Percentiles rank a stretch among this genome's conserved stretches.
These are phyloP conservation scores for Hyaloscypha bicolor DNA, from an alignment of 495 filamentous ascomycete genomes.

Conservation along the genomic window DNA sequence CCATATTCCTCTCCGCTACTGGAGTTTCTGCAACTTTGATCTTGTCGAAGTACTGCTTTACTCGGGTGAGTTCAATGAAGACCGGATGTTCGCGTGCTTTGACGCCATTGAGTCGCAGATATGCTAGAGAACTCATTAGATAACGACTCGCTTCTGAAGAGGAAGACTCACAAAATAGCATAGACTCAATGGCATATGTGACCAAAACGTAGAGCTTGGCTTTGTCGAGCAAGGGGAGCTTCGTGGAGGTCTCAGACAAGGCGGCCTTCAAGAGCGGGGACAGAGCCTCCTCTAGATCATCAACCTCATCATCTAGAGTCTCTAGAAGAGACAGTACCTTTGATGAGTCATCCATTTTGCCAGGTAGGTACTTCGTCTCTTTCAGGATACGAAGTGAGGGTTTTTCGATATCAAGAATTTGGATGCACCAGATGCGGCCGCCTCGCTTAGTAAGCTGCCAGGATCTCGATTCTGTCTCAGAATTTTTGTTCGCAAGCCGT, in stretches of 20 bases:
- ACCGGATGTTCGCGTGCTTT: slow-evolving; percentile 83
- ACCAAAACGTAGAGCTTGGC: slow-evolving; percentile 85
- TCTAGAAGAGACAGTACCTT: slow-evolving; percentile 54
- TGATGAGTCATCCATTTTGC: slow-evolving; percentile 31
- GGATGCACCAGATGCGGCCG: slow-evolving; percentile 3
- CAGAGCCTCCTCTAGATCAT: slow-evolving; percentile 74
- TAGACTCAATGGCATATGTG: slow-evolving; percentile 88
- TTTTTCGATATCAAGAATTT: neutral
- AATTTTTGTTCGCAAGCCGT: slow-evolving; percentile 1
- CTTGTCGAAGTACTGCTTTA: slow-evolving; percentile 92
- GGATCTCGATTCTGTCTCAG: neutral
- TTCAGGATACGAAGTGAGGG: neutral
- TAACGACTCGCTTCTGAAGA: neutral
- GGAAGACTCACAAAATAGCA: slow-evolving; percentile 76
- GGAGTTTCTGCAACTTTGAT: slow-evolving; percentile 66
- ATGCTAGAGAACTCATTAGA: slow-evolving; percentile 56
- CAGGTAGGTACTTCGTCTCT: neutral
- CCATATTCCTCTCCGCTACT: slow-evolving; percentile 56
- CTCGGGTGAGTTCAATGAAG: slow-evolving; percentile 78
- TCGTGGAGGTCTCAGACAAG: slow-evolving; percentile 67
- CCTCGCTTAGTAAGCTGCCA: slow-evolving; percentile 4
- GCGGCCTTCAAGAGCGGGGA: slow-evolving; percentile 64
- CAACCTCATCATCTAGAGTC: slow-evolving; percentile 72
- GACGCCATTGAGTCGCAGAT: slow-evolving; percentile 76
- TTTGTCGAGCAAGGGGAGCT: slow-evolving; percentile 88